Base-by-base conservation (phyloP, 495 filamentous ascomycete species). In the Podospora pseudoanserina region DNA sequence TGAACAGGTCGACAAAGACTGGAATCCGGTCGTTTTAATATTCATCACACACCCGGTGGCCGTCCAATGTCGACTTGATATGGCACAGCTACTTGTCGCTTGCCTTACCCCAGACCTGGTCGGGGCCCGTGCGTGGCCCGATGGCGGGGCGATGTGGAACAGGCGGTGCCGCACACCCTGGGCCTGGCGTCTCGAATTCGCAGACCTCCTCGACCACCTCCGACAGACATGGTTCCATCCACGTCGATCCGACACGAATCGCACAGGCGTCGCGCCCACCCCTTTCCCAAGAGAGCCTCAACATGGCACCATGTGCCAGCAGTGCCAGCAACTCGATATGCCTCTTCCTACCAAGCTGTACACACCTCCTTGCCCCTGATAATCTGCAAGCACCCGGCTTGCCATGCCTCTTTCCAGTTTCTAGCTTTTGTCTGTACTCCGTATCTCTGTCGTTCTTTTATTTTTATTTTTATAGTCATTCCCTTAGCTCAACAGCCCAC, bases 171-270 rank as follows among this genome's bases (percentile, higher is more conserved):
- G 68, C 71, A 68, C 66, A 67, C 66, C 71, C 74, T 34, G 66
- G 72, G 63, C 72, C 3, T 9, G n/a, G 65, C 30, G 70, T 70
- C 72, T 74, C 72, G 65, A 67, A 53, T 28, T 55, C n/a, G 32
- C 55, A 32, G 30, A 32, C 30, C 30, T 32, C 30, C 30, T 32
- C 59, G 62, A 68, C 61, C 55, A 54, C 67, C 66, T 71, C 71
- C 65, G 75, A 73, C 73, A 71, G 60, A 53, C 65, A 49, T 20
- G 71, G 75, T 77, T 72, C 65, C 75, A 75, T 77, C 75, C 49
- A 32, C 69, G 75, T 32, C 75, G 75, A 77, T 77, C 75, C 73
- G 75, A 77, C 75, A 73, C 71, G 61, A 23, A 63, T 60, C 60
- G 26, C 27, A 30, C 58, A 55, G 27, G 26, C 49, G 9, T 63